Evolutionary conservation across 1,284 basidiomycete species (phyloP), one percentile per base, ranked within the genome.

Genomic region (Coniferiporia weirii): DNA sequence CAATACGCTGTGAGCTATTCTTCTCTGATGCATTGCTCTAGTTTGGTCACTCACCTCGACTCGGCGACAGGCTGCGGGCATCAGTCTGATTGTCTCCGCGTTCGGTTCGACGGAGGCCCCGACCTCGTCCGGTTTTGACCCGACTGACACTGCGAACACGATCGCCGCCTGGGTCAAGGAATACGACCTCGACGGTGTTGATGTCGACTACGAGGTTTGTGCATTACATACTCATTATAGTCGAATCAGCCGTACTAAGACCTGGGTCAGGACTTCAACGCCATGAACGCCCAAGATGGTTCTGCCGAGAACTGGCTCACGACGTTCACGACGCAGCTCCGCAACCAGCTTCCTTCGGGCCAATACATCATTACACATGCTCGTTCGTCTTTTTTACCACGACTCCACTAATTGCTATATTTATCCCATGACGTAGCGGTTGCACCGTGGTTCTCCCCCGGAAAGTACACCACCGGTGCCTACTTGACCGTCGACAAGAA

Each of bases 21-120:
- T 40, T 45, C 12, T n/a, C 15, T 17, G 27, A 7, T 46, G 19
- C 53, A 54, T 40, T n/a, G n/a, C n/a, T 46, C 17, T 7, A 54
- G 12, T 7, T 19, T 32, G n/a, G 19, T 54, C 2, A 54, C 13
- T 13, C 19, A 12, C 45, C 15, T 19, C 44, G 8, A 27, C 27
- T 46, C 17, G 44, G 9, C 9, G 45, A 49, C 57, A 57, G 17
- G 60, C 61, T 6, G 82, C 82, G 5, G 83, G 82, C 9, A 81
- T 84, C 57, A 79, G 78, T 32, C 66, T 85, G 32, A 71, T 85
- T 1, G 82, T 84, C 2, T 80, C 81, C 20, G 74, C 71, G 1
- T 85, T 85, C 60, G 84, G 84, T 6, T 72, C 76, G 1, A 78
- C 79, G 1, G 79, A 82, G 44, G 68, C 69, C 0, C 83, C 83